Conservation (phyloP, 805 yeast species). For the Hanseniaspora nectarophila region DNA sequence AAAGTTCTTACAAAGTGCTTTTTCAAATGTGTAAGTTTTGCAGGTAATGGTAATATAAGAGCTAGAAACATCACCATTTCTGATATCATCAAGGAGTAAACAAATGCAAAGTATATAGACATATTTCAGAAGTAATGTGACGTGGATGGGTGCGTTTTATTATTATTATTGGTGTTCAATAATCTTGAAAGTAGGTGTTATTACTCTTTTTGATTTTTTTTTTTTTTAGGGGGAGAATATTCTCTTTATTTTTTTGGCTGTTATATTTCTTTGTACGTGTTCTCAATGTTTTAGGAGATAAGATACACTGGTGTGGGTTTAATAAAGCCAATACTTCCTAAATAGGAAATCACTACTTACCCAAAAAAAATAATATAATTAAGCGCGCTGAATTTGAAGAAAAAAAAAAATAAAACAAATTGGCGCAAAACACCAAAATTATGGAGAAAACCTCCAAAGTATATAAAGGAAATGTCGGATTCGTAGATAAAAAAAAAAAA, state of each 20-base stretch:
- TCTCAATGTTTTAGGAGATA: background rate
- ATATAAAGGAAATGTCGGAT: conserved; percentile 6
- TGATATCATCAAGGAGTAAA: conserved; percentile 60
- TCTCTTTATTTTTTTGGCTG: background rate
- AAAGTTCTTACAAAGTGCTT: conserved; percentile 23
- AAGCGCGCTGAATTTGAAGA: background rate
- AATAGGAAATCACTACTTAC: background rate
- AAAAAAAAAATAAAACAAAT: background rate
- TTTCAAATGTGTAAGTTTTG: conserved; percentile 26
- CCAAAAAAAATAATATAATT: background rate
- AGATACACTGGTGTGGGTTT: background rate
- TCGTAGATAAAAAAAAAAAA: background rate
- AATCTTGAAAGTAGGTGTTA: no score
- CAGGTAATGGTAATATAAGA: conserved; percentile 78
- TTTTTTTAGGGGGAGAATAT: background rate
- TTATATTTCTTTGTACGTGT: no score
- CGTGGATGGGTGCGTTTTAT: no score
- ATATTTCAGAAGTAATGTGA: no score
- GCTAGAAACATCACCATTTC: conserved; percentile 73
- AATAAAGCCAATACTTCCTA: background rate
- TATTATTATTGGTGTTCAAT: no score
- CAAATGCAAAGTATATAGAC: conserved; percentile 30
- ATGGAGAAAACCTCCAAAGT: background rate
- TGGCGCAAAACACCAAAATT: no score
- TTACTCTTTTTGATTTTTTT: background rate